Evolutionary conservation across 257 asterid species (phyloP).

Genomic region (Asclepias syriaca): DNA sequence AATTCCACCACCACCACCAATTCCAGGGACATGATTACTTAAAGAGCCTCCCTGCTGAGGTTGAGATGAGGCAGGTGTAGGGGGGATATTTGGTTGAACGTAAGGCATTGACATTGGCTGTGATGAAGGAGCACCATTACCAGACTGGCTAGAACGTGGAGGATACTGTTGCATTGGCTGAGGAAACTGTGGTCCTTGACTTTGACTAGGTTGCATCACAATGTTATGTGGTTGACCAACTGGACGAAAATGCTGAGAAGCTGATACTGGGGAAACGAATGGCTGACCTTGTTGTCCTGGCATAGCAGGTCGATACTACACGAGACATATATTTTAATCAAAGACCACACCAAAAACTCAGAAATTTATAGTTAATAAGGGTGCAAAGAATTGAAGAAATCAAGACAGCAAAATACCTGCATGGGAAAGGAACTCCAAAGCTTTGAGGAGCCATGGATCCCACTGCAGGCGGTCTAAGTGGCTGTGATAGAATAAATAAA

Average conservation of each 20-base stretch:
- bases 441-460: conserved; percentile 65
- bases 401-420: conserved; percentile 48
- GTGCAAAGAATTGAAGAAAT: conserved; percentile 1
- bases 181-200: conserved; percentile 61
- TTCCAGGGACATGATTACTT: conserved; percentile 28
- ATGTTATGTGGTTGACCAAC: conserved; percentile 51
- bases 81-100: conserved; percentile 51
- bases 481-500: conserved; percentile 30
- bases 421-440: conserved; percentile 59
- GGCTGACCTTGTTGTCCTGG: conserved; percentile 58
- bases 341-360: conserved; percentile 3
- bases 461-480: conserved; percentile 59
- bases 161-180: conserved; percentile 70
- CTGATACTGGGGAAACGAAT: conserved; percentile 42
- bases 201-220: conserved; percentile 61
- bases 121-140: conserved; percentile 46
- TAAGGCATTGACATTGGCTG: conserved; percentile 30
- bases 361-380: conserved; percentile 5
- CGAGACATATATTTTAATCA: conserved; percentile 19
- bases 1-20: conserved; percentile 48
- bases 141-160: conserved; percentile 51
- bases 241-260: conserved; percentile 65
- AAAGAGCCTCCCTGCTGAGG: conserved; percentile 38
- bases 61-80: conserved; percentile 48
- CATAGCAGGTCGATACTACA: conserved; percentile 61